Evolutionary conservation across 2,329 filamentous ascomycete species (phyloP).

Genomic region (Neurospora crassa): DNA sequence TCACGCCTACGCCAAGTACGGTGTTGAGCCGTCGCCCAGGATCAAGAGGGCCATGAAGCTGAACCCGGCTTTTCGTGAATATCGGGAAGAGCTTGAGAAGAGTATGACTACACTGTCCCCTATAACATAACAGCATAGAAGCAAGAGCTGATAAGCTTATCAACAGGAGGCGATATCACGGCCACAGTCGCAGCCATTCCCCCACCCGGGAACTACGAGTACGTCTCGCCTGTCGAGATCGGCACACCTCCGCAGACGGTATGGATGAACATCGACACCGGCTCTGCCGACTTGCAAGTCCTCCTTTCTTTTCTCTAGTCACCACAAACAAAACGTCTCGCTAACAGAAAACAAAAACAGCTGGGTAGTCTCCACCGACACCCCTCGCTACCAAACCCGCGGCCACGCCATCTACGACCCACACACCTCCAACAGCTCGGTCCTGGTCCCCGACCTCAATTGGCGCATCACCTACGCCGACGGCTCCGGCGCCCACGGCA

Average conservation of each 20-base stretch:
- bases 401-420: conserved; percentile 21
- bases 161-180: background rate
- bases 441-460: conserved; percentile 14
- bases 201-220: conserved; percentile 7
- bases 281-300: conserved; percentile 31
- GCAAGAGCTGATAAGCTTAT: background rate
- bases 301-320: background rate
- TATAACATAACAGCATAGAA: rapidly evolving
- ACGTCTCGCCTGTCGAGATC: conserved; percentile 9
- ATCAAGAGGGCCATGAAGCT: conserved; percentile 2
- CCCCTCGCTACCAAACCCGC: conserved; percentile 8
- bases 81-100: background rate
- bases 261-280: conserved; percentile 21
- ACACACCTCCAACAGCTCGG: conserved; percentile 15
- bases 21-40: background rate
- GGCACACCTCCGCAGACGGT: conserved; percentile 8
- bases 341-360: background rate
- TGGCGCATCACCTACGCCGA: conserved; percentile 24
- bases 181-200: conserved; percentile 4
- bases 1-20: conserved; percentile 8
- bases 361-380: conserved; percentile 12
- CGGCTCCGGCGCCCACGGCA: conserved; percentile 18
- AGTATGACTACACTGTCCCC: rapidly evolving
- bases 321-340: too few relatives aligned
- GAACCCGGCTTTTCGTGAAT: conserved; percentile 1